These are phyloP conservation scores for Fusarium citri DNA, from an alignment of 2,329 filamentous ascomycete genomes.

Conservation along the genomic window DNA sequence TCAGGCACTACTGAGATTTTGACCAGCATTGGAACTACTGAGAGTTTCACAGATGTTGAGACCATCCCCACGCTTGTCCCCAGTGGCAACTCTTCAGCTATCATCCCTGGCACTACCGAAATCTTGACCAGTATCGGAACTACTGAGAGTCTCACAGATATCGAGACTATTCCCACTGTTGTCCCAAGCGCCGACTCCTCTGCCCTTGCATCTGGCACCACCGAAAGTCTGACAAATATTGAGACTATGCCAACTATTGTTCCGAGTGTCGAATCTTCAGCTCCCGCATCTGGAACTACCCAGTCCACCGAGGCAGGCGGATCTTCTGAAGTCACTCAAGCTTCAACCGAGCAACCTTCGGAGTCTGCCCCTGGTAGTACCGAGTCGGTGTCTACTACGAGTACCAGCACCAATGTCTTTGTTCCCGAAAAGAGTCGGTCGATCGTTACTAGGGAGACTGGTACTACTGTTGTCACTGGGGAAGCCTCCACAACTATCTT, in stretches of 20 bases:
- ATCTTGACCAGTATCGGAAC: neutral
- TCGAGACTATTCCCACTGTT: neutral
- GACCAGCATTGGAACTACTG: neutral
- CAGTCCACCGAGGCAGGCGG: neutral
- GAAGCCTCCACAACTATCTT: constrained; percentile 18
- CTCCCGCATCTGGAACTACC: constrained; percentile 23
- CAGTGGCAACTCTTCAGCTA: neutral
- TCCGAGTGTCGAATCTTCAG: constrained; percentile 31
- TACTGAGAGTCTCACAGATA: neutral
- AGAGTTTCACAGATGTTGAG: neutral
- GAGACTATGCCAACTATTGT: constrained; percentile 41
- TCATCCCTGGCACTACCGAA: neutral
- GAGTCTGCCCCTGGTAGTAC: neutral
- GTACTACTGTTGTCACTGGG: neutral
- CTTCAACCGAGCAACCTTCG: neutral
- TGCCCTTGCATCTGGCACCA: neutral
- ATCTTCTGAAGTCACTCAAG: neutral
- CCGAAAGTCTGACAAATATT: constrained; percentile 21
- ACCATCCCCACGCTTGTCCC: neutral
- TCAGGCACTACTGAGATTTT: constrained; percentile 6
- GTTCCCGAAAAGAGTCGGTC: constrained; percentile 21
- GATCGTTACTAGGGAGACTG: neutral
- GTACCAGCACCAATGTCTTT: constrained; percentile 3
- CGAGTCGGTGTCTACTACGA: neutral
- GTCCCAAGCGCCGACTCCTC: neutral